These are phyloP conservation scores for Prunella vulgaris DNA, from an alignment of 257 asterid genomes.

Conservation along the genomic window DNA sequence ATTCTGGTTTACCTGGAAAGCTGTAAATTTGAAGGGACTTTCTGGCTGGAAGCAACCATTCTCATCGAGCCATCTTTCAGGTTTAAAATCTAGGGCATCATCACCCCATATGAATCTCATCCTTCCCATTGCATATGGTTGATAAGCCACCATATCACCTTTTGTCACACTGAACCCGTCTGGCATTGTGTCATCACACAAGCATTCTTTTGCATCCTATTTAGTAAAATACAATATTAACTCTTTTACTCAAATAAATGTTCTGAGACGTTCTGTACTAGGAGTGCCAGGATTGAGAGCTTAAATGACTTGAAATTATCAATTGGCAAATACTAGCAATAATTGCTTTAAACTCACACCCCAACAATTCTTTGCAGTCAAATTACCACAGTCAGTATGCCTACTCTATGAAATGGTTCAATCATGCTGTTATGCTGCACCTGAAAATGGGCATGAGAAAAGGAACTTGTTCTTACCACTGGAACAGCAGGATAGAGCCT, in stretches of 20 bases:
- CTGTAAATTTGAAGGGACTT: constrained; percentile 54
- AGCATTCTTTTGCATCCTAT: constrained; percentile 45
- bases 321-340: not conserved
- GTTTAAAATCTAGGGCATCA: constrained; percentile 40
- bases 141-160: constrained; percentile 42
- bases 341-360: not conserved
- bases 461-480: constrained; percentile 37
- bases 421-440: not conserved
- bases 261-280: not conserved
- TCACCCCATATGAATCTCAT: constrained; percentile 58
- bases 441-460: not conserved
- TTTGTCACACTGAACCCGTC: constrained; percentile 47
- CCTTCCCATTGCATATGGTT: constrained; percentile 65
- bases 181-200: constrained; percentile 41
- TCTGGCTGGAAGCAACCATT: constrained; percentile 38
- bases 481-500: constrained; percentile 67
- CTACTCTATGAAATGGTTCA: not conserved
- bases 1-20: constrained; percentile 44
- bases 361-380: no score
- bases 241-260: not conserved
- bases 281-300: not conserved
- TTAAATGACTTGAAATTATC: not conserved
- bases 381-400: no score
- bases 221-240: not conserved
- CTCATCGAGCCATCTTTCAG: constrained; percentile 62